phyloP scores from a whole-genome alignment of 345 rosid species.

The Camelina sativa region DNA sequence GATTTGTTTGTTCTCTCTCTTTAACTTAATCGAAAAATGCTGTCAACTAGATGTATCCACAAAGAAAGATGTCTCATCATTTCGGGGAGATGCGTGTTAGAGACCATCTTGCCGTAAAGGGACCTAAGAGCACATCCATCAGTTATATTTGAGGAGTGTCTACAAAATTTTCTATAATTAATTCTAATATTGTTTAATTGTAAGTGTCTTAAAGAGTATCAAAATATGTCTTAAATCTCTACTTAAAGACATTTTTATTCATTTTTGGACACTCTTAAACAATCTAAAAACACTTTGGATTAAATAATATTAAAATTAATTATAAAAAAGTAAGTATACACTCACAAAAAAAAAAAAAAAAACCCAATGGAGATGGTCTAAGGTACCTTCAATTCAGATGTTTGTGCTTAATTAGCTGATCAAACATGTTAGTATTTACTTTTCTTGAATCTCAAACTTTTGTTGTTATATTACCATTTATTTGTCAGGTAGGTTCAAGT shows the following conservation, averaged over 20 bases:
- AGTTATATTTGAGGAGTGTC: no score
- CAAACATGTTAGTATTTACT: background rate
- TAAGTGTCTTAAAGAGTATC: no score
- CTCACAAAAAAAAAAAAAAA: no score
- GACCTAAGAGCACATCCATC: constrained; percentile 51
- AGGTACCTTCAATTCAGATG: constrained; percentile 54
- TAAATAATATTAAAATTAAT: no score
- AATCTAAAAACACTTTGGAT: no score
- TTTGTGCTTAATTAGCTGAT: background rate
- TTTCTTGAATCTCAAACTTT: constrained; percentile 20
- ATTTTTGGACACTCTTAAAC: no score
- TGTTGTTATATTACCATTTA: constrained; percentile 7
- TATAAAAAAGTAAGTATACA: no score
- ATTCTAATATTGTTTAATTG: no score
- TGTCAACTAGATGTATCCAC: constrained; percentile 85
- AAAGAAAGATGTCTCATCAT: constrained; percentile 99
- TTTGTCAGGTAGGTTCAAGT: constrained; percentile 83
- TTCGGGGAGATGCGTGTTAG: constrained; percentile 92
- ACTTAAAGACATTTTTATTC: no score
- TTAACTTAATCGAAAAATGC: background rate
- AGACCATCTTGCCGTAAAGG: constrained; percentile 85
- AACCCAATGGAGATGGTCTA: no score
- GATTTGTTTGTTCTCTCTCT: background rate
- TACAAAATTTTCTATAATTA: no score
- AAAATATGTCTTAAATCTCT: no score